These are phyloP conservation scores for Zychaea mexicana DNA, from an alignment of 371 early-diverging fungal species.

Conservation along the genomic window DNA sequence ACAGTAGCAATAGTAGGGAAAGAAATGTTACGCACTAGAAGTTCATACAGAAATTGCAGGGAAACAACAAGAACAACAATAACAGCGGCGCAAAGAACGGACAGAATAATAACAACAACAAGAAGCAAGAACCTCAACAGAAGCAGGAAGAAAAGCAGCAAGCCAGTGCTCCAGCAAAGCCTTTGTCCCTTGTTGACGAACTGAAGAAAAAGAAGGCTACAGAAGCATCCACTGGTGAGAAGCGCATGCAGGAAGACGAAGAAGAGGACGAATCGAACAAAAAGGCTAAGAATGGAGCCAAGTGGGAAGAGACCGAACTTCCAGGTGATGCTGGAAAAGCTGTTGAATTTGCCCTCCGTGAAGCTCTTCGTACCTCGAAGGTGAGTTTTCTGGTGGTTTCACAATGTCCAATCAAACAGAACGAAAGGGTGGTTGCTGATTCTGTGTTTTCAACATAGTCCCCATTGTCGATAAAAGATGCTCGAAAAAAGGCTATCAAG, in stretches of 20 bases:
- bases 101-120: slow-evolving; percentile 23
- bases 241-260: slow-evolving; percentile 32
- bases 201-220: slow-evolving; percentile 47
- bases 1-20: too few relatives aligned
- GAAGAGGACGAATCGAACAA: slow-evolving; percentile 7
- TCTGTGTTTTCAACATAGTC: too few relatives aligned
- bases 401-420: neutral
- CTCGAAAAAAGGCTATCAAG: slow-evolving; percentile 38
- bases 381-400: neutral
- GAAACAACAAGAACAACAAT: slow-evolving; percentile 28
- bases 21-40: too few relatives aligned
- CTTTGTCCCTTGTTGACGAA: slow-evolving; percentile 64
- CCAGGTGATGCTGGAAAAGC: slow-evolving; percentile 24
- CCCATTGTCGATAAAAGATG: slow-evolving; percentile 29
- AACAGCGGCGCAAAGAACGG: slow-evolving; percentile 25
- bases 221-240: slow-evolving; percentile 12
- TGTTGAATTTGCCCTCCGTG: slow-evolving; percentile 31
- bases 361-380: slow-evolving; percentile 29
- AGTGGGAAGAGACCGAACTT: slow-evolving; percentile 33
- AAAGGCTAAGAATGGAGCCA: slow-evolving; percentile 19
- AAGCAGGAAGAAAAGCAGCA: slow-evolving; percentile 4
- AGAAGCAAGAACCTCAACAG: slow-evolving; percentile 15
- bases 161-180: slow-evolving; percentile 9
- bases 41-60: too few relatives aligned
- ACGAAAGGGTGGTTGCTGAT: neutral